Evolutionary conservation across 805 yeast genomes (phyloP).

Genomic region (Candida yuanshanica): DNA sequence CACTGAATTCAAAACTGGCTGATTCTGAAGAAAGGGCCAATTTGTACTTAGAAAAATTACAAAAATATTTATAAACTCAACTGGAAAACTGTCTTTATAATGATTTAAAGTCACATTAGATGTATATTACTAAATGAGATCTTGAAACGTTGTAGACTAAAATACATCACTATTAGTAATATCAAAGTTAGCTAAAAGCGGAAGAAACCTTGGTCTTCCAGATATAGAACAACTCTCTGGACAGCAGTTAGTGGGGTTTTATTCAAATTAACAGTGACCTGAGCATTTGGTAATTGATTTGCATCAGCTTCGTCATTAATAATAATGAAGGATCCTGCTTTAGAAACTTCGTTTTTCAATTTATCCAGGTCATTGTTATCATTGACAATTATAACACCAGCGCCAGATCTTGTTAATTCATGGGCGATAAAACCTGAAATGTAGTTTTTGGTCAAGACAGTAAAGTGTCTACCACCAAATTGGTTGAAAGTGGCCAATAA

Average conservation of each 20-base stretch:
- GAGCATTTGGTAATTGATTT: conserved; percentile 43
- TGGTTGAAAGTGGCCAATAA: conserved; percentile 88
- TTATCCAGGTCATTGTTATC: conserved; percentile 6
- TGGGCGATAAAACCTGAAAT: conserved; percentile 60
- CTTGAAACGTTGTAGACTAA: neutral
- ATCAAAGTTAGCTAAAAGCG: conserved; percentile 30
- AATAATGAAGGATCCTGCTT: conserved; percentile 40
- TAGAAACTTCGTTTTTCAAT: conserved; percentile 32
- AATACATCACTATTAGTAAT: neutral
- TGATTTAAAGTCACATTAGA: neutral
- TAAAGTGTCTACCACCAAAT: conserved; percentile 70
- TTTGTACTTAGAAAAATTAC: conserved; percentile 16
- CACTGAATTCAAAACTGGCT: conserved; percentile 30
- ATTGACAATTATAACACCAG: conserved; percentile 73
- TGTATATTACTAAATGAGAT: neutral
- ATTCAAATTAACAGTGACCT: conserved; percentile 49
- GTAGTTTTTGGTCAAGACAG: conserved; percentile 36
- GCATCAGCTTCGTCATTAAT: conserved; percentile 33
- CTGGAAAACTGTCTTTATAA: neutral
- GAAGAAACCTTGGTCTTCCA: conserved; percentile 83
- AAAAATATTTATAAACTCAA: conserved; percentile 14
- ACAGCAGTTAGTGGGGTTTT: conserved; percentile 64
- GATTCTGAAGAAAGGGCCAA: conserved; percentile 45
- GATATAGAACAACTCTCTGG: conserved; percentile 62
- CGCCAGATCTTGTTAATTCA: conserved; percentile 82